These are phyloP conservation scores for Chalciporus pseudorubinellus DNA, from an alignment of 768 basidiomycete genomes.

Conservation along the genomic window DNA sequence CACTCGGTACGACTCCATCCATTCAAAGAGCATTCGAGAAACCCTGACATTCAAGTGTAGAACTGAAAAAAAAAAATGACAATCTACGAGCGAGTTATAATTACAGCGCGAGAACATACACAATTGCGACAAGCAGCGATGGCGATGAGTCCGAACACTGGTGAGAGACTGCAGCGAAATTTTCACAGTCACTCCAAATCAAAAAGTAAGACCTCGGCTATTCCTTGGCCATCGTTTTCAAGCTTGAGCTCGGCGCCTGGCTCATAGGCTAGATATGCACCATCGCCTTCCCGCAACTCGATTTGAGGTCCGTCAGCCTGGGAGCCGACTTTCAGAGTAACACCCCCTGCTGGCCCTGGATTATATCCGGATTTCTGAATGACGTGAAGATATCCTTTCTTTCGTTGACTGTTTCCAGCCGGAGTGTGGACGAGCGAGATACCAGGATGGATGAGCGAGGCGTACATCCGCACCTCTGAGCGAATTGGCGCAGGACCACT, in stretches of 20 bases:
- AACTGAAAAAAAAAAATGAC: slow-evolving; percentile 9
- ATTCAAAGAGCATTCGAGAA: background rate
- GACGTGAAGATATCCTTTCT: slow-evolving; percentile 82
- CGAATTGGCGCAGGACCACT: slow-evolving; percentile 81
- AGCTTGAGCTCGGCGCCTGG: slow-evolving; percentile 36
- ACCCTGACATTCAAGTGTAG: slow-evolving; percentile 3
- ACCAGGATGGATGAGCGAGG: slow-evolving; percentile 65
- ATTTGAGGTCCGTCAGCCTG: slow-evolving; percentile 40
- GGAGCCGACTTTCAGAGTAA: slow-evolving; percentile 50
- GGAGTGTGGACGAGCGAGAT: slow-evolving; percentile 54
- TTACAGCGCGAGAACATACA: slow-evolving; percentile 1
- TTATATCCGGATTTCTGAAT: slow-evolving; percentile 86
- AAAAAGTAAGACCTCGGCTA: slow-evolving; percentile 78
- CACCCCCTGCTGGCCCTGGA: slow-evolving; percentile 51
- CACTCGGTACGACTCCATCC: too few relatives aligned
- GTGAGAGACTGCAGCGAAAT: background rate
- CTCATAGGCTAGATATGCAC: slow-evolving; percentile 65
- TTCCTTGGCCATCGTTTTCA: slow-evolving; percentile 62
- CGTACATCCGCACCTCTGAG: slow-evolving; percentile 65
- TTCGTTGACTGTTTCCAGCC: slow-evolving; percentile 32
- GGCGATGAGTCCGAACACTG: background rate
- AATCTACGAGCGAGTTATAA: background rate
- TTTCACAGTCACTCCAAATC: slow-evolving; percentile 56
- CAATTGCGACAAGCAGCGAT: background rate
- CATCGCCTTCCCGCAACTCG: slow-evolving; percentile 82